Conservation (phyloP, 768 basidiomycete genomes). For the Kwoniella sp. region DNA sequence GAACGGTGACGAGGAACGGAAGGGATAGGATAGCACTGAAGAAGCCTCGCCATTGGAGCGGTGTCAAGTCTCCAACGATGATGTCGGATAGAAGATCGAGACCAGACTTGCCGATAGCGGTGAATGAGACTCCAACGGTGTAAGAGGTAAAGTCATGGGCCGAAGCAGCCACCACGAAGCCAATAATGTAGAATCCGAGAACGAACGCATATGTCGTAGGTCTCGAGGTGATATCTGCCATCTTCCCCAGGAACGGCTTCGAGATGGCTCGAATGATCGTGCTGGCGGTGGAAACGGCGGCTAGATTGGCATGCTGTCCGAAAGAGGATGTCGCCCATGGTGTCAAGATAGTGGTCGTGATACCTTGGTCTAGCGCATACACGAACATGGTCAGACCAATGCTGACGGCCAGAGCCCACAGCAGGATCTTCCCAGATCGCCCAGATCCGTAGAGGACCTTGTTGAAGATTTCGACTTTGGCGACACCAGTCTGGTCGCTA, state of each 20-base stretch:
- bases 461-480: constrained; percentile 10
- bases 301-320: constrained; percentile 14
- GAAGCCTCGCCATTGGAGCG: constrained; percentile 48
- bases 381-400: constrained; percentile 15
- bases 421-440: constrained; percentile 1
- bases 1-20: constrained; percentile 38
- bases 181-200: constrained; percentile 47
- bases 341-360: constrained; percentile 10
- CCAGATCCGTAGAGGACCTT: constrained; percentile 6
- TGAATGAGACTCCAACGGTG: constrained; percentile 28
- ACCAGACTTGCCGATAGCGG: constrained; percentile 30
- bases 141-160: constrained; percentile 41
- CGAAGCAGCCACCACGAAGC: constrained; percentile 52
- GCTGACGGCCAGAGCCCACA: constrained; percentile 4
- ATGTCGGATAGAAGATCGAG: constrained; percentile 39
- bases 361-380: constrained; percentile 12
- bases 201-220: constrained; percentile 38
- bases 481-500: constrained; percentile 3
- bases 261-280: constrained; percentile 9
- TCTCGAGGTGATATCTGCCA: constrained; percentile 46
- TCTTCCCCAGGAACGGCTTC: constrained; percentile 48
- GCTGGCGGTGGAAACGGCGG: constrained; percentile 1
- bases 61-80: constrained; percentile 39
- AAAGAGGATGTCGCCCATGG: constrained; percentile 10
- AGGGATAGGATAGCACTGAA: constrained; percentile 27